These are phyloP conservation scores for Prunus campanulata DNA, from an alignment of 306 rosid genomes.

Conservation along the genomic window DNA sequence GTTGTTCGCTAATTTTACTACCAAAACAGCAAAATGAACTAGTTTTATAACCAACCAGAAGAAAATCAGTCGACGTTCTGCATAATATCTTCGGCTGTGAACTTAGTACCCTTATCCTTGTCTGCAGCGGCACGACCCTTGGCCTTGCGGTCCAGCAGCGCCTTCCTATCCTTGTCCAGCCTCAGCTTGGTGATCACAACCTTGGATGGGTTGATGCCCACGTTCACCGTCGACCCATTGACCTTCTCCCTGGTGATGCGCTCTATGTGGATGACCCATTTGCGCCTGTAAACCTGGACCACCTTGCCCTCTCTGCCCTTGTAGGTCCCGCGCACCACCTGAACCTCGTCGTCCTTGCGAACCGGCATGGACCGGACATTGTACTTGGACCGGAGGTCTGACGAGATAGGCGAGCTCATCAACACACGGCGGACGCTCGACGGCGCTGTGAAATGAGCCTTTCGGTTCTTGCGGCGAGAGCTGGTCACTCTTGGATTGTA, in stretches of 20 bases:
- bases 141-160: conserved; percentile 81
- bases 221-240: conserved; percentile 81
- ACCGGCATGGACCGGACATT: conserved; percentile 82
- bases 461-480: conserved; percentile 77
- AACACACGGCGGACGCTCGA: conserved; percentile 67
- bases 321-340: conserved; percentile 75
- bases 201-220: conserved; percentile 76
- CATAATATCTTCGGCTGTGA: conserved; percentile 84
- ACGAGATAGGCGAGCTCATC: conserved; percentile 80
- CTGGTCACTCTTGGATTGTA: conserved; percentile 70
- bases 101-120: conserved; percentile 88
- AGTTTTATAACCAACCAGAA: background rate
- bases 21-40: background rate
- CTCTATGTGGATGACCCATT: conserved; percentile 88
- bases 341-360: conserved; percentile 89
- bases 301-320: conserved; percentile 90
- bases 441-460: conserved; percentile 81
- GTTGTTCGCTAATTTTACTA: background rate
- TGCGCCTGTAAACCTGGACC: conserved; percentile 79
- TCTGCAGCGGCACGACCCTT: conserved; percentile 91
- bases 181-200: conserved; percentile 68
- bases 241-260: conserved; percentile 90
- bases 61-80: conserved; percentile 59
- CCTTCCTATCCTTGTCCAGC: conserved; percentile 80
- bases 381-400: conserved; percentile 75